Evolutionary conservation across 164 flowering plant species (phyloP).

Genomic region (Magnolia changhungtana): DNA sequence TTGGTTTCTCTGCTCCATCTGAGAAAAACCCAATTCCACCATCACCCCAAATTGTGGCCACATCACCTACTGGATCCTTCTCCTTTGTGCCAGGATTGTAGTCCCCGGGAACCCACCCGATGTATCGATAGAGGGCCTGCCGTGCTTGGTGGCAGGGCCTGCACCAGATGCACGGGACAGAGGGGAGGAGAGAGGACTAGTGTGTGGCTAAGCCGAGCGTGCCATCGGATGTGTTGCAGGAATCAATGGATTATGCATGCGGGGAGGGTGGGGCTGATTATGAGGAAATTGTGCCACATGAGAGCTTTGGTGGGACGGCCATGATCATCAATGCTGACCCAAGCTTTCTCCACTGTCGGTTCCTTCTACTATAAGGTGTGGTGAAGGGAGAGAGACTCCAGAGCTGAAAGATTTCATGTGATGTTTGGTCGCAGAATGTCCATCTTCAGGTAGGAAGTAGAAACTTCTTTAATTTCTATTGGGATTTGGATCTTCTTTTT

Average conservation of each 20-base stretch:
- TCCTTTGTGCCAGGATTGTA: conserved; percentile 19
- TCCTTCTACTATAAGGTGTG: too few species aligned
- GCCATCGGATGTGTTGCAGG: too few species aligned
- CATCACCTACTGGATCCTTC: conserved; percentile 24
- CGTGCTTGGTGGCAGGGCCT: conserved; percentile 36
- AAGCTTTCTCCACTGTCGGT: too few species aligned
- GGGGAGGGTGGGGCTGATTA: conserved; percentile 89
- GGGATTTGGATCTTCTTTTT: too few species aligned
- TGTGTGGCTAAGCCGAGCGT: conserved; percentile 95
- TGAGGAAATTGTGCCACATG: conserved; percentile 57
- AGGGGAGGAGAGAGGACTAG: conserved; percentile 33
- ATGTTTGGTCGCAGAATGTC: too few species aligned
- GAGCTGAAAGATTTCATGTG: too few species aligned
- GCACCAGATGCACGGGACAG: conserved; percentile 30
- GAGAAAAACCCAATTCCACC: conserved; percentile 48
- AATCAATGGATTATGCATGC: conserved; percentile 92
- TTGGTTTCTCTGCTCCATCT: conserved; percentile 45
- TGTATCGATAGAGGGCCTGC: conserved; percentile 28
- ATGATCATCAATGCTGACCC: conserved; percentile 70
- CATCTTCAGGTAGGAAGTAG: too few species aligned
- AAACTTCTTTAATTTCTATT: too few species aligned
- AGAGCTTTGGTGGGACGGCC: too few species aligned
- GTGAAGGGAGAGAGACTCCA: too few species aligned
- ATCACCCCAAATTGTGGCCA: conserved; percentile 5
- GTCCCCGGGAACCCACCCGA: conserved; percentile 36